Evolutionary conservation across 306 rosid genomes (phyloP).

Genomic region (Dalbergia oliveri): DNA sequence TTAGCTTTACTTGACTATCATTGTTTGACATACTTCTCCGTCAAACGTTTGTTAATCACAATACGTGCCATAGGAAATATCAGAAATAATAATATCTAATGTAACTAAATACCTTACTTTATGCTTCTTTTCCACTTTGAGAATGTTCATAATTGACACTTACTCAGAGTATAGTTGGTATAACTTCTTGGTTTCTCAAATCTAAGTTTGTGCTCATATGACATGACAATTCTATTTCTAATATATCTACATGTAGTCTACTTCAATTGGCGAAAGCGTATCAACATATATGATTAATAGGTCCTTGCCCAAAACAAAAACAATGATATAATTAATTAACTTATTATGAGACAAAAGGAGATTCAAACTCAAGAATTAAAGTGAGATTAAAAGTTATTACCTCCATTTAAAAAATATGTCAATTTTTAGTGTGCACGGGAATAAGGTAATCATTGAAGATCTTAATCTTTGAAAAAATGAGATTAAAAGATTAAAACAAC

Average conservation of each 20-base stretch:
- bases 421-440: too few species aligned
- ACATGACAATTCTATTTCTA: too few species aligned
- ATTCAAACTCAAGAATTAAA: conserved; percentile 7
- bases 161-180: neutral
- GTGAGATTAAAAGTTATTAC: too few species aligned
- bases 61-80: neutral
- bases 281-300: too few species aligned
- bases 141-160: neutral
- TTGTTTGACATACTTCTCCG: neutral
- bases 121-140: neutral
- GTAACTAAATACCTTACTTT: neutral
- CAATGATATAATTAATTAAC: neutral
- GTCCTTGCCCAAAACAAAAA: conserved; percentile 8
- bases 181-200: neutral
- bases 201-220: neutral
- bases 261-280: too few species aligned
- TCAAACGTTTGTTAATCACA: neutral
- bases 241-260: too few species aligned
- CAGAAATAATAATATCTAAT: neutral
- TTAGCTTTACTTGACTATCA: neutral
- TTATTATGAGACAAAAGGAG: neutral
- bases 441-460: too few species aligned
- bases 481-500: too few species aligned
- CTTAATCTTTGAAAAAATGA: too few species aligned
- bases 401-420: too few species aligned